phyloP scores from a whole-genome alignment of 495 filamentous ascomycete genomes.

The Chaetomium fimeti region DNA sequence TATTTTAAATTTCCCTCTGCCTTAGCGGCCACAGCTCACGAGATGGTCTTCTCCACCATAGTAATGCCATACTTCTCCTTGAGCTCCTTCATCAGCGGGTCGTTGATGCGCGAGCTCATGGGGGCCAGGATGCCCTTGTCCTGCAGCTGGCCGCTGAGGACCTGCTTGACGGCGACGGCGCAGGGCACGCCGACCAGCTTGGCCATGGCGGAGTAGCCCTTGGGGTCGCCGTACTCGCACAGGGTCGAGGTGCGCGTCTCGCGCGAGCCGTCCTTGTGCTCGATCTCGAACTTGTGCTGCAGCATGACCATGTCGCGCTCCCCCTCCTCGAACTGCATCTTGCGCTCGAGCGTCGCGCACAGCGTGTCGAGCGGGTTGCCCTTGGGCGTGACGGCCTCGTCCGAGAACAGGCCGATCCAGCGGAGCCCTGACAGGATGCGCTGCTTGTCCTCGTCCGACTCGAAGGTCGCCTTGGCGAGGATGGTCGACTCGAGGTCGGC shows the following conservation, averaged over 20 bases:
- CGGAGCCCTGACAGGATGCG: constrained; percentile 73
- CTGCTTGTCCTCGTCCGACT: constrained; percentile 66
- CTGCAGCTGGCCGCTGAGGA: constrained; percentile 76
- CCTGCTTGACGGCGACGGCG: constrained; percentile 67
- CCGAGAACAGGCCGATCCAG: constrained; percentile 87
- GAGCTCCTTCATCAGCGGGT: constrained; percentile 65
- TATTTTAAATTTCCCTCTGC: constrained; percentile 7
- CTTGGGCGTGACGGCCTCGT: constrained; percentile 65
- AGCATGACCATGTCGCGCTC: constrained; percentile 85
- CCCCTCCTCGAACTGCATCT: constrained; percentile 81
- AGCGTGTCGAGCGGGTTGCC: constrained; percentile 86
- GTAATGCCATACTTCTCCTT: constrained; percentile 38
- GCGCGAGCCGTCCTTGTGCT: constrained; percentile 66
- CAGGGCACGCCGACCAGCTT: constrained; percentile 52
- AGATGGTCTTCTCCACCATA: constrained; percentile 41
- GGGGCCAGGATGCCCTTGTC: constrained; percentile 81
- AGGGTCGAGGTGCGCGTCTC: constrained; percentile 81
- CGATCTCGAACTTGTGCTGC: constrained; percentile 88
- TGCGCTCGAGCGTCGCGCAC: constrained; percentile 84
- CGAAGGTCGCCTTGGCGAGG: constrained; percentile 70
- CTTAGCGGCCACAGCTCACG: constrained; percentile 19
- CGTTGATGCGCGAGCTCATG: constrained; percentile 68
- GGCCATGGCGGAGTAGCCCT: constrained; percentile 87
- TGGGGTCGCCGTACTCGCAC: constrained; percentile 79
- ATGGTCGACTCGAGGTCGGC: constrained; percentile 71